A percentile compares a stretch with the other conserved stretches of the same genome.
phyloP scores from a whole-genome alignment of 2,329 filamentous ascomycete species.

The Hypoxylon sp. region DNA sequence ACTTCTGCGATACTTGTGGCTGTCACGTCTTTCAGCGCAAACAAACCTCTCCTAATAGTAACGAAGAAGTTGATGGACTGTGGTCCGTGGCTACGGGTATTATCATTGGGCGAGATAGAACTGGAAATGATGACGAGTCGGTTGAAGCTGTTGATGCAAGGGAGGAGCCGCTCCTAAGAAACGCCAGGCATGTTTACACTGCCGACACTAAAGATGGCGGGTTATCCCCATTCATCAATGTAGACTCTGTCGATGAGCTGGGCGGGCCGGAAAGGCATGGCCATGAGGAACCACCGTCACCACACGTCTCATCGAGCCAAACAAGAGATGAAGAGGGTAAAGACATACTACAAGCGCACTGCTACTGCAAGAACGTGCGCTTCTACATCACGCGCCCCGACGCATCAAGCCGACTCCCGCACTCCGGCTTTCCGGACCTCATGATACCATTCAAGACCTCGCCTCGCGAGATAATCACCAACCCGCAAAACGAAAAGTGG shows the following conservation, averaged over 20 bases:
- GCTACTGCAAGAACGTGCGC: constrained; percentile 69
- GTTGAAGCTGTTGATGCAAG: neutral
- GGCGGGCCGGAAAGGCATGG: constrained; percentile 16
- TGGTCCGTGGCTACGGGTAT: constrained; percentile 60
- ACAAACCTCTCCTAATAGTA: neutral
- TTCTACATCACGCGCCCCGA: constrained; percentile 72
- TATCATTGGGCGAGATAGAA: constrained; percentile 43
- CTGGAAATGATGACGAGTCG: neutral
- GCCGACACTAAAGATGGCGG: constrained; percentile 58
- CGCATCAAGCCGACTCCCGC: constrained; percentile 59
- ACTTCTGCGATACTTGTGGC: constrained; percentile 61
- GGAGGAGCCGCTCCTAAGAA: constrained; percentile 22
- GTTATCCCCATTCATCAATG: constrained; percentile 53
- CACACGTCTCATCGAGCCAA: neutral
- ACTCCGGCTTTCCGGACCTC: constrained; percentile 68
- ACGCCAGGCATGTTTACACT: constrained; percentile 48
- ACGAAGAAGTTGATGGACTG: neutral
- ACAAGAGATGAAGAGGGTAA: constrained; percentile 31
- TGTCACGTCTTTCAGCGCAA: constrained; percentile 59
- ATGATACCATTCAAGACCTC: constrained; percentile 64
- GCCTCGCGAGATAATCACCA: constrained; percentile 54
- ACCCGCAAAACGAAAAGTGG: constrained; percentile 69
- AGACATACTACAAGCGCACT: constrained; percentile 60
- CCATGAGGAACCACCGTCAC: neutral
- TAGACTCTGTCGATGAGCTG: constrained; percentile 15